A percentile compares a stretch with the other conserved stretches of the same genome.
Evolutionary conservation across 495 filamentous ascomycete species (phyloP).

Genomic region (Hypomontagnella submonticulosa): DNA sequence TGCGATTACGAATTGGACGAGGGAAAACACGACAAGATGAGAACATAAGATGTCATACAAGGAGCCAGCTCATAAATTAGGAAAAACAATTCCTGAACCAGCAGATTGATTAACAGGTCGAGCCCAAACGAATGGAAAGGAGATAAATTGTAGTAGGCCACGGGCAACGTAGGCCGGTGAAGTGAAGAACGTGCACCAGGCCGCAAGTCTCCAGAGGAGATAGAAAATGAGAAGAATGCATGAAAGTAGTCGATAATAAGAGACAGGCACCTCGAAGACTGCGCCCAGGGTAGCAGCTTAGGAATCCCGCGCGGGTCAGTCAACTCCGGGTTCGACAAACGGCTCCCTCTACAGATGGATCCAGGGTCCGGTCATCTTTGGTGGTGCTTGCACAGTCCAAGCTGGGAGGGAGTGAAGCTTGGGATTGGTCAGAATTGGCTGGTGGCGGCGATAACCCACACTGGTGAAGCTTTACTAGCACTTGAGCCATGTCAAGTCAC

Average conservation of each 20-base stretch:
- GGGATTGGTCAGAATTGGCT: constrained; percentile 28
- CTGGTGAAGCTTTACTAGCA: constrained; percentile 36
- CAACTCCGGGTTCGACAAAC: constrained; percentile 41
- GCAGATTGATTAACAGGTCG: constrained; percentile 38
- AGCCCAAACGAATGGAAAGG: constrained; percentile 53
- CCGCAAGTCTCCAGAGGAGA: constrained; percentile 46
- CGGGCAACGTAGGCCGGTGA: constrained; percentile 40
- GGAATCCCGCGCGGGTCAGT: constrained; percentile 44
- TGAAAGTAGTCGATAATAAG: constrained; percentile 44
- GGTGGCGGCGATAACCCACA: constrained; percentile 30
- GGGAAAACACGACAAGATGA: constrained; percentile 43
- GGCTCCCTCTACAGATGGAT: constrained; percentile 32
- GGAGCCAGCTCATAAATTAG: constrained; percentile 54
- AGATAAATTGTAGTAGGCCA: constrained; percentile 44
- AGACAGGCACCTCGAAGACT: constrained; percentile 34
- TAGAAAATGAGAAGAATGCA: constrained; percentile 41
- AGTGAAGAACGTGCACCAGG: constrained; percentile 40
- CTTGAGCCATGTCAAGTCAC: constrained; percentile 35
- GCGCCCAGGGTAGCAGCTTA: constrained; percentile 33
- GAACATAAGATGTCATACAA: constrained; percentile 41
- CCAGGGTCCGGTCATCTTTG: constrained; percentile 30
- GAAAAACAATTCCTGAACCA: constrained; percentile 61
- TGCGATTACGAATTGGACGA: constrained; percentile 24
- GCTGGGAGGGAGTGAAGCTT: constrained; percentile 10
- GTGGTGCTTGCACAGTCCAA: constrained; percentile 33